Evolutionary conservation across 768 basidiomycete species (phyloP).

Genomic region (Tephrocybe sp.): DNA sequence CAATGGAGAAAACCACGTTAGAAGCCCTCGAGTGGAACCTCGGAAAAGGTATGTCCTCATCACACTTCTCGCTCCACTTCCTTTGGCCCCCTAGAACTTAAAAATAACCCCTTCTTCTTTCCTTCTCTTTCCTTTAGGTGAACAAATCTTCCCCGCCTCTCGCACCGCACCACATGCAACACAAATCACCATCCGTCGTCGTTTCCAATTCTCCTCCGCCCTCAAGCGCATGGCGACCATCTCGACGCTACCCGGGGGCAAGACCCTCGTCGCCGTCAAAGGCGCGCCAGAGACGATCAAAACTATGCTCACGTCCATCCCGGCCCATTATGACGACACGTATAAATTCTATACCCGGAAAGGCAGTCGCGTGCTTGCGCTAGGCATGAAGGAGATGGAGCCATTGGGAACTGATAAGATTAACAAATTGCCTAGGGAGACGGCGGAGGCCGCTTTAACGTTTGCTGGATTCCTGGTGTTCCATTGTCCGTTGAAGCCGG

Average conservation of each 20-base stretch:
- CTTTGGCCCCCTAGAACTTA: neutral
- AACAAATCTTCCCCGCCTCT: constrained; percentile 63
- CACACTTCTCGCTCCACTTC: neutral
- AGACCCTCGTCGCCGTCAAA: constrained; percentile 76
- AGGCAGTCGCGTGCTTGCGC: constrained; percentile 90
- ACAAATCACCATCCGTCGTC: constrained; percentile 74
- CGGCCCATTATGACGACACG: constrained; percentile 85
- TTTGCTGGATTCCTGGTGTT: constrained; percentile 99
- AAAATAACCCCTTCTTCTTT: constrained; percentile 53
- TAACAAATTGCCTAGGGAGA: constrained; percentile 80
- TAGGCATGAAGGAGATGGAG: constrained; percentile 86
- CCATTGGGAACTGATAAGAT: constrained; percentile 76
- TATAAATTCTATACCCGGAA: constrained; percentile 93
- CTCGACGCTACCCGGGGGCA: constrained; percentile 60
- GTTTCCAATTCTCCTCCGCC: constrained; percentile 97
- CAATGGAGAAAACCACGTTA: constrained; percentile 98
- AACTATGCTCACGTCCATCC: constrained; percentile 74
- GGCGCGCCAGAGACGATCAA: constrained; percentile 98
- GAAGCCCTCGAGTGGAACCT: constrained; percentile 90
- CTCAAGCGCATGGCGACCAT: constrained; percentile 98
- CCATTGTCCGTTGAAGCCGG: constrained; percentile 95
- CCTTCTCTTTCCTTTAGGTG: constrained; percentile 43
- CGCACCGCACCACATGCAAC: constrained; percentile 55
- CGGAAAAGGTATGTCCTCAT: constrained; percentile 48
- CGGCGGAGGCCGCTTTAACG: constrained; percentile 72